phyloP scores from a whole-genome alignment of 208 protist species.

The Crithidia expoeki region DNA sequence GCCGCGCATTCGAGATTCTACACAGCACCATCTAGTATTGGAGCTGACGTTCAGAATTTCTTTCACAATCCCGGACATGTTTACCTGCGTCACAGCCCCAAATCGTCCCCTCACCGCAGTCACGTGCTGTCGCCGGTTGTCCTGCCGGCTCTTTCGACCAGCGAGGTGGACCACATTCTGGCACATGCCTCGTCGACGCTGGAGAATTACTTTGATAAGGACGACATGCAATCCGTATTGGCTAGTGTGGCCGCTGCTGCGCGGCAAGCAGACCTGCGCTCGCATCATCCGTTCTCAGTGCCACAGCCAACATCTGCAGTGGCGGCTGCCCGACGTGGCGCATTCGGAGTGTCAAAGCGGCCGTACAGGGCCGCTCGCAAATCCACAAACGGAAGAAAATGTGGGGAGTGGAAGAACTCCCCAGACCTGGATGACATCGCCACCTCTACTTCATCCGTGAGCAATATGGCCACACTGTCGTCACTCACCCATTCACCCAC shows the following conservation, averaged over 20 bases:
- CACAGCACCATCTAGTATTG: background rate
- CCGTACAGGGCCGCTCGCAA: too few species aligned
- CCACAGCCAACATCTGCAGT: background rate
- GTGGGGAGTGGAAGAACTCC: too few species aligned
- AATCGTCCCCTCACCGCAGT: background rate
- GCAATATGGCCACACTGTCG: conserved; percentile 1
- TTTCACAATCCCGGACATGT: conserved; percentile 7
- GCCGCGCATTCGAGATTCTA: background rate
- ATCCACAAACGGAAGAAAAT: too few species aligned
- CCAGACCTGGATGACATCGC: background rate
- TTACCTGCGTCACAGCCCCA: conserved; percentile 13
- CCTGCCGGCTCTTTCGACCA: conserved; percentile 16
- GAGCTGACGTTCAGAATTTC: too few species aligned
- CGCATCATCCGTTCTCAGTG: background rate
- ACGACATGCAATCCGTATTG: conserved; percentile 23
- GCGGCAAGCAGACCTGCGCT: background rate
- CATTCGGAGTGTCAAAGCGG: too few species aligned
- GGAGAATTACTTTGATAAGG: conserved; percentile 24
- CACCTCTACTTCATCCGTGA: background rate
- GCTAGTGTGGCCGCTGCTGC: conserved; percentile 17
- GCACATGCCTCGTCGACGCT: conserved; percentile 9
- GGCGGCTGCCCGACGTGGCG: too few species aligned
- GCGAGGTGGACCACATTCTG: conserved; percentile 13
- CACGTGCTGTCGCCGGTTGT: conserved; percentile 20
- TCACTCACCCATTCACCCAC: conserved; percentile 13